Evolutionary conservation across 2,329 filamentous ascomycete species (phyloP).

Genomic region (Epichloe uncinata): DNA sequence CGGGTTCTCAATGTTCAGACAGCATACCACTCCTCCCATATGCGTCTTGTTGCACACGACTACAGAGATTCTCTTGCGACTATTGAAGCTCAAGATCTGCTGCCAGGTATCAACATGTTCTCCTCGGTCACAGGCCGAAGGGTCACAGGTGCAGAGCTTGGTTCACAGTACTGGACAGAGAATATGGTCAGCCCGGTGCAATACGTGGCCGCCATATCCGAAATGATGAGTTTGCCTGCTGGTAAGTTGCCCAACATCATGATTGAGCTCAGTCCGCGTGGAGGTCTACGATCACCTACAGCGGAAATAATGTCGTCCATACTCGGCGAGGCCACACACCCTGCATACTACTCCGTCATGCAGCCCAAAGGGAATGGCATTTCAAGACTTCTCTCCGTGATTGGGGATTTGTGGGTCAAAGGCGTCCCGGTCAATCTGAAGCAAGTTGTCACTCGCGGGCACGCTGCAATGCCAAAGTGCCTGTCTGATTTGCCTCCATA

Average conservation of each 20-base stretch:
- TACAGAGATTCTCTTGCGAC: conserved; percentile 19
- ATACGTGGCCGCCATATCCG: conserved; percentile 26
- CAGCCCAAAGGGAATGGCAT: conserved; percentile 13
- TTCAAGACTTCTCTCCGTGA: conserved; percentile 15
- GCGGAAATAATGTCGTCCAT: conserved; percentile 19
- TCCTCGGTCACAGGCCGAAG: conserved; percentile 25
- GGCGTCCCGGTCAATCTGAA: conserved; percentile 21
- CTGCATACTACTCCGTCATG: conserved; percentile 16
- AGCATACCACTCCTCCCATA: conserved; percentile 33
- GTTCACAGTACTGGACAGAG: conserved; percentile 29
- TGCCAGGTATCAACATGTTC: conserved; percentile 20
- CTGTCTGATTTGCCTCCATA: conserved; percentile 36
- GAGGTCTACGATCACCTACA: conserved; percentile 23
- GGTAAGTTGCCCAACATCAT: conserved; percentile 21
- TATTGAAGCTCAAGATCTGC: conserved; percentile 9
- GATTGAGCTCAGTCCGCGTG: conserved; percentile 28
- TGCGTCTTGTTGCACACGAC: conserved; percentile 24
- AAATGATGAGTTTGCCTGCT: conserved; percentile 17
- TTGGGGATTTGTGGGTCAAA: conserved; percentile 25
- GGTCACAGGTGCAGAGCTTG: conserved; percentile 15
- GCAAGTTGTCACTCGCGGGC: conserved; percentile 13
- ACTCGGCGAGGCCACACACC: neutral
- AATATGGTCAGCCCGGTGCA: conserved; percentile 33
- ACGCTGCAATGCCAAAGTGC: conserved; percentile 15
- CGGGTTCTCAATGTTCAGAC: conserved; percentile 23